Base-by-base conservation (phyloP, 1,139 yeast species). In the Saccharomyces hybrid region DNA sequence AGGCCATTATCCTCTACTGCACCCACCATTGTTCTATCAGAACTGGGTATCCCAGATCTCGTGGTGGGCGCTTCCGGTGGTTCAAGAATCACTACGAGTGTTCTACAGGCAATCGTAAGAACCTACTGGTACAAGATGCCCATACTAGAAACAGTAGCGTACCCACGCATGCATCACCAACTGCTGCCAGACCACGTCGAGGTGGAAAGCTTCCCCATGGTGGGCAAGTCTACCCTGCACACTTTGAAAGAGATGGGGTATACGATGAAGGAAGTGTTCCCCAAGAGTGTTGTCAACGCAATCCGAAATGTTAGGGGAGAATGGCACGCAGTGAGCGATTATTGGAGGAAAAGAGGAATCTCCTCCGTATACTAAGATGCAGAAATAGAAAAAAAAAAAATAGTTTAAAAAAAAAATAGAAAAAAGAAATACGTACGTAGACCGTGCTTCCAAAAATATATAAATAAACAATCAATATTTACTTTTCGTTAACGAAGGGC, bases 21-120 rank as follows among this genome's bases (percentile, higher is more conserved):
- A 0, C 98, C 98, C 1, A 78, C 89, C 0, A 81, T 90, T 38
- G 74, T 89, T 0, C 73, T 80, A 19, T 78, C 81, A 58, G 75
- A 76, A 69, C 72, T 58, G 72, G 79, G 66, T 34, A 62, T 62
- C 14, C 82, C 88, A 0, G 89, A 86, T 62, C 68, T 88, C 49
- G 79, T 86, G 2, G 78, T 91, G 58, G 98, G 98, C 0, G 95
- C 97, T 0, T 95, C 98, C 1, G 98, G 99, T 7, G 98, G 98
- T 0, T 86, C 95, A 14, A 76, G 95, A 56, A 93, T 93, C 53
- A 78, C 87, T n/a, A 88, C 96, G 0, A 81, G 96, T 0, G 81
- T 91, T 2, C 77, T 91, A 55, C 95, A 90, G 66, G 91, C 93
- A 0, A 79, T 93, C 31, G 76, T 87, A 1, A 74, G 97, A 55